phyloP scores from a whole-genome alignment of 2,329 filamentous ascomycete genomes.

The Mollisia scopiformis region DNA sequence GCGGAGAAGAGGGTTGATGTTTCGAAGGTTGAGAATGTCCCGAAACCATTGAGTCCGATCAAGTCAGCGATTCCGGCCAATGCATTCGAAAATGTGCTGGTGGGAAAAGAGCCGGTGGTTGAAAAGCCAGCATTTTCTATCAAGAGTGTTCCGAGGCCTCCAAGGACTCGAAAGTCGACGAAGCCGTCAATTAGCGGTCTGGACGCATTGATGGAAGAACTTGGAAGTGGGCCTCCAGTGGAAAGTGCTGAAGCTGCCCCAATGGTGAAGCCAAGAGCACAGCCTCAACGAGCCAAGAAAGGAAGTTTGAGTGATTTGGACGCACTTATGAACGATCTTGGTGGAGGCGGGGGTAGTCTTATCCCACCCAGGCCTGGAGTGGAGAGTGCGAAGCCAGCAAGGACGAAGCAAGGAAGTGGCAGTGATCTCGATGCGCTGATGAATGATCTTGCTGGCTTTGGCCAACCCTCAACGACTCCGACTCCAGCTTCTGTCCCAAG shows the following conservation, averaged over 20 bases:
- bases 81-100: not conserved
- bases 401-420: not conserved
- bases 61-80: not conserved
- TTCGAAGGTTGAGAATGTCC: not conserved
- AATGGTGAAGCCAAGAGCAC: not conserved
- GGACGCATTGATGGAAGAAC: not conserved
- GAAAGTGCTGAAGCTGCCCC: not conserved
- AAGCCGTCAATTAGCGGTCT: not conserved
- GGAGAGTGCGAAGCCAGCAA: not conserved
- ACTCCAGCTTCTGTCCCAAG: not conserved
- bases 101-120: not conserved
- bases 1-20: not conserved
- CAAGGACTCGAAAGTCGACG: not conserved
- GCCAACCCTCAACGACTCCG: not conserved
- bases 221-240: not conserved
- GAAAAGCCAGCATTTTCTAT: not conserved
- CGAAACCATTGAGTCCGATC: not conserved
- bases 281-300: conserved; percentile 1
- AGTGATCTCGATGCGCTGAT: not conserved
- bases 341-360: not conserved
- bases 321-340: not conserved
- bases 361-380: not conserved
- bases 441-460: not conserved
- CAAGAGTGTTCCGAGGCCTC: not conserved
- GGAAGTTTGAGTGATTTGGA: not conserved